phyloP scores from a whole-genome alignment of 2,329 filamentous ascomycete genomes.

The Knoxdaviesia proteae region DNA sequence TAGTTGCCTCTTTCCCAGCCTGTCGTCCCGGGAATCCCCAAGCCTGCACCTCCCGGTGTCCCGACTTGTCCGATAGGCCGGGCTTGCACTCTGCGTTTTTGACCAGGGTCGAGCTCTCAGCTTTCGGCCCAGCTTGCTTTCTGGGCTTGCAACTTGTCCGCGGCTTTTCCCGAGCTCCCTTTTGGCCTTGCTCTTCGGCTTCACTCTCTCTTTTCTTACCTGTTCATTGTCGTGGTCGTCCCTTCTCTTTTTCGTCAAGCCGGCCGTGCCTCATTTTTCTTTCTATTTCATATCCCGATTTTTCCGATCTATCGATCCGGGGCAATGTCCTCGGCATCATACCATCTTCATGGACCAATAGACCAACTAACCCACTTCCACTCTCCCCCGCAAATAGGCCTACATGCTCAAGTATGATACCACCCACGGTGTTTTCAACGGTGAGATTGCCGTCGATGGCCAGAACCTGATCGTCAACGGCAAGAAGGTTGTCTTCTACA shows the following conservation, averaged over 20 bases:
- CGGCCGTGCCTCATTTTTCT: background rate
- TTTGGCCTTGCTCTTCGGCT: constrained; percentile 1
- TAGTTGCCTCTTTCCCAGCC: no score
- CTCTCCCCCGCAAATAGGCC: constrained; percentile 30
- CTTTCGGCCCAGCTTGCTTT: no score
- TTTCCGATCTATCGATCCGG: background rate
- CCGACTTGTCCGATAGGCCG: no score
- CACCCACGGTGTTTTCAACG: constrained; percentile 93
- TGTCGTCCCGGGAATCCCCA: no score
- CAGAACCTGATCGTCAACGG: constrained; percentile 72
- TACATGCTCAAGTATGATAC: constrained; percentile 99
- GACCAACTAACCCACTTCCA: background rate
- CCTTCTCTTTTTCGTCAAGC: constrained; percentile 2
- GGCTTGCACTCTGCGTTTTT: no score
- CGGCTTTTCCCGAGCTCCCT: background rate
- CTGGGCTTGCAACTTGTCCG: no score
- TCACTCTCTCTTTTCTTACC: background rate
- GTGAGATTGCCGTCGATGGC: constrained; percentile 51
- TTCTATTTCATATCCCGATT: background rate
- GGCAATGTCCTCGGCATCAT: background rate
- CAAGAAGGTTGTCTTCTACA: constrained; percentile 39
- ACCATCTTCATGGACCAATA: no score
- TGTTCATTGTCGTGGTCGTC: background rate
- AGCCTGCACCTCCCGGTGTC: no score
- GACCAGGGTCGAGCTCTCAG: no score